Conservation (phyloP, 2,329 filamentous ascomycete genomes). For the Kalmusia sp. region DNA sequence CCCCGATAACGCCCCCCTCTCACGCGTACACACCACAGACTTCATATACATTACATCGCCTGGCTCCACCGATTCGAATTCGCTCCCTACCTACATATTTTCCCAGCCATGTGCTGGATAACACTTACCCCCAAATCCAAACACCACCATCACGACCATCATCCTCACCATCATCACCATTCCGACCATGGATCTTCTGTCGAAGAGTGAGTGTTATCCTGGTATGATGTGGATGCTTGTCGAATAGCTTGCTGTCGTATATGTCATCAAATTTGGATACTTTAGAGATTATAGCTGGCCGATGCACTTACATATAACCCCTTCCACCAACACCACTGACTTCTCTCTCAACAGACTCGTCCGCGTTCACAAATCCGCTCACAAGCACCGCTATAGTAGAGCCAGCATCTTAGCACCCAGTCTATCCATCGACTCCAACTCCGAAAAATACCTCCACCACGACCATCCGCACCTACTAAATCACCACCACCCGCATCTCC, state of each 20-base stretch:
- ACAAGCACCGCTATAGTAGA: constrained; percentile 27
- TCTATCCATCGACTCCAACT: constrained; percentile 13
- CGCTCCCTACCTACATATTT: constrained; percentile 27
- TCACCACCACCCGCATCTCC: constrained; percentile 20
- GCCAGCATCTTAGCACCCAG: constrained; percentile 31
- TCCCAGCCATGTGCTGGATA: constrained; percentile 41
- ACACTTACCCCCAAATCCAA: constrained; percentile 34
- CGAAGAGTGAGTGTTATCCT: too few species aligned
- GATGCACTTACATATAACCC: too few species aligned
- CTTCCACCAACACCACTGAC: too few species aligned
- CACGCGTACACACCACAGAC: constrained; percentile 30
- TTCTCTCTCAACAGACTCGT: too few species aligned
- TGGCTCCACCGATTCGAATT: constrained; percentile 29
- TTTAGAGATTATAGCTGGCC: too few species aligned
- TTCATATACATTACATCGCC: constrained; percentile 26
- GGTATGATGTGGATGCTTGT: too few species aligned
- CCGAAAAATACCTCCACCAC: constrained; percentile 21
- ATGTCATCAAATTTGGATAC: too few species aligned
- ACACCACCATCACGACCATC: constrained; percentile 21
- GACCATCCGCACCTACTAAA: constrained; percentile 14
- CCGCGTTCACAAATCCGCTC: constrained; percentile 25
- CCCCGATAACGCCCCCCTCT: constrained; percentile 19
- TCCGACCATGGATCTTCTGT: constrained; percentile 30
- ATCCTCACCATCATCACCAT: constrained; percentile 20
- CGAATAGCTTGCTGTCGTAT: too few species aligned